Evolutionary conservation across 306 rosid species (phyloP).

Genomic region (Spatholobus suberectus): DNA sequence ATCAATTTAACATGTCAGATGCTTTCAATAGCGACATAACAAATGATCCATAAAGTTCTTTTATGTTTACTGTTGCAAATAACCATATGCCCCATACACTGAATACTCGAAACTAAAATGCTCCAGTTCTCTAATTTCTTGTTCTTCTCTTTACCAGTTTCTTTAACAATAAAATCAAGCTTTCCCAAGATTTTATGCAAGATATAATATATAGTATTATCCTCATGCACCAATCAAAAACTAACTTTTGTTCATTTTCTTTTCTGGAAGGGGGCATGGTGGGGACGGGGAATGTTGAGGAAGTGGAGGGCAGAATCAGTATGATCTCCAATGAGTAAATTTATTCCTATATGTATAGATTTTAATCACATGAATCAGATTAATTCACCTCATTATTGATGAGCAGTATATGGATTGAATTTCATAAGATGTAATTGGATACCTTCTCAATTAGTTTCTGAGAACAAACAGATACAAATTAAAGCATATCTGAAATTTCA

Average conservation of each 20-base stretch:
- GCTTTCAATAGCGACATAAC: conserved; percentile 21
- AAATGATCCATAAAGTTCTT: not conserved
- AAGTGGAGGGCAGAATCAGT: not conserved
- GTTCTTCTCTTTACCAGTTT: not conserved
- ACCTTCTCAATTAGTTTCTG: not conserved
- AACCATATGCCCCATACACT: not conserved
- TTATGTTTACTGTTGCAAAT: not conserved
- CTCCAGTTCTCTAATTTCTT: conserved; percentile 10
- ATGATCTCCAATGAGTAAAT: not conserved
- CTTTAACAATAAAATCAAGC: not conserved
- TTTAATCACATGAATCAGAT: not conserved
- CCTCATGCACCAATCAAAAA: conserved; percentile 7
- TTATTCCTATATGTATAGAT: not conserved
- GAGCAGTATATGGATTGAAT: not conserved
- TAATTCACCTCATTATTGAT: not conserved
- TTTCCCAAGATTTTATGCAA: conserved; percentile 8
- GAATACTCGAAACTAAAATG: not conserved
- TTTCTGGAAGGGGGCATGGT: not conserved
- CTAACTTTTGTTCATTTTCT: not conserved
- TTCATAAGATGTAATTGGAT: not conserved
- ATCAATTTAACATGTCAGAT: not conserved
- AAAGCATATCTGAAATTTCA: not conserved
- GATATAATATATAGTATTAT: not conserved
- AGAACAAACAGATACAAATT: not conserved
- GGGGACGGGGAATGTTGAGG: not conserved